phyloP scores from a whole-genome alignment of 768 basidiomycete genomes.

The Sutorius australiensis region DNA sequence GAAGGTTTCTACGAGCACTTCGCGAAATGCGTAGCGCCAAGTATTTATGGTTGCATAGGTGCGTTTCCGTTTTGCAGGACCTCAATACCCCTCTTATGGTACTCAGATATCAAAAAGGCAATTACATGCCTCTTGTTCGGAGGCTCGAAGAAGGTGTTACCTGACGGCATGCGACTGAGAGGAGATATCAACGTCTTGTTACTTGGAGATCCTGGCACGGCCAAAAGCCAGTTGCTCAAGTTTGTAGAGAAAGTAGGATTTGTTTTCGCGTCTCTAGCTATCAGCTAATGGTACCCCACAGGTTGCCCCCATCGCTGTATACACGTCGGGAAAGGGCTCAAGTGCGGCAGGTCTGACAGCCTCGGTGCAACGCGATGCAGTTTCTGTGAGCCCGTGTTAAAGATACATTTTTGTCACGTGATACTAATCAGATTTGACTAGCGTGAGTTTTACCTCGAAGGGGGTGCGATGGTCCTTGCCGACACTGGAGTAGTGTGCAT shows the following conservation, averaged over 20 bases:
- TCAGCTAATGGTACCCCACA: conserved; percentile 26
- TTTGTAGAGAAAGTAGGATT: conserved; percentile 87
- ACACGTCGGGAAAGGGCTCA: conserved; percentile 97
- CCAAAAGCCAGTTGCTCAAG: conserved; percentile 95
- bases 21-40: conserved; percentile 90
- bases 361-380: conserved; percentile 89
- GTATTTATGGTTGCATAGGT: conserved; percentile 96
- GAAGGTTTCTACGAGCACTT: conserved; percentile 92
- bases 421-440: conserved; percentile 30
- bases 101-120: conserved; percentile 95
- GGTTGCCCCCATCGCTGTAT: conserved; percentile 97
- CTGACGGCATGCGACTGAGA: conserved; percentile 94
- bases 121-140: conserved; percentile 95
- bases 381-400: conserved; percentile 57
- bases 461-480: conserved; percentile 98
- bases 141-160: conserved; percentile 93
- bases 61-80: background rate
- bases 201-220: conserved; percentile 97
- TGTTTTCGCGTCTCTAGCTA: background rate
- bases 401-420: background rate
- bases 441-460: conserved; percentile 99
- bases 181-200: conserved; percentile 98
- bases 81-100: conserved; percentile 5
- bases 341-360: conserved; percentile 99
- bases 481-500: conserved; percentile 99